Conservation (phyloP, 352 stramenopile species). For the Pythium volutum region DNA sequence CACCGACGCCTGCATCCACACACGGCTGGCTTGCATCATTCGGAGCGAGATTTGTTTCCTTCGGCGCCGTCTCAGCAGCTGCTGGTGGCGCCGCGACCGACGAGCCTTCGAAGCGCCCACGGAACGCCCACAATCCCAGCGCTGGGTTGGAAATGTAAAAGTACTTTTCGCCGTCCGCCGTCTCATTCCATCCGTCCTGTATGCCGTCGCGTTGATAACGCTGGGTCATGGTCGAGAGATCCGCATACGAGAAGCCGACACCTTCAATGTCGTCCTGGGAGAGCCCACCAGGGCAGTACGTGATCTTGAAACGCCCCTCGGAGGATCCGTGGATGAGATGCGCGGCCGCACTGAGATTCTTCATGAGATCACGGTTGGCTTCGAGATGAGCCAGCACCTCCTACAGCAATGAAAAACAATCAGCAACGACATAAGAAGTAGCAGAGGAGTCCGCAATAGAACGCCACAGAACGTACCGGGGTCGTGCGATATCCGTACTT, state of each 20-base stretch:
- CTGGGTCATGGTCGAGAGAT: constrained; percentile 80
- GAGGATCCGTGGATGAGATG: constrained; percentile 97
- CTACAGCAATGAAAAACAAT: constrained; percentile 25
- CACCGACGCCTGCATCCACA: constrained; percentile 67
- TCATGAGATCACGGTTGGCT: constrained; percentile 92
- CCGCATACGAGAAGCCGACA: constrained; percentile 91
- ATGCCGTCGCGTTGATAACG: constrained; percentile 84
- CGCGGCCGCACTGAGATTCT: constrained; percentile 92
- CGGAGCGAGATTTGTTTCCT: constrained; percentile 30
- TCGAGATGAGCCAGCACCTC: constrained; percentile 91
- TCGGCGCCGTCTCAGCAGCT: constrained; percentile 9
- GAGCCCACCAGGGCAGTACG: constrained; percentile 92
- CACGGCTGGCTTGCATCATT: constrained; percentile 50
- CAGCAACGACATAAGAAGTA: background rate
- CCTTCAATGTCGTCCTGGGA: constrained; percentile 91
- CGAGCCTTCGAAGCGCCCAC: constrained; percentile 72
- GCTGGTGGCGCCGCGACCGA: constrained; percentile 16
- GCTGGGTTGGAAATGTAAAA: constrained; percentile 98
- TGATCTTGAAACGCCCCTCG: constrained; percentile 96
- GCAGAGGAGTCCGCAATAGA: no score
- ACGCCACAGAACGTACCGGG: constrained; percentile 54
- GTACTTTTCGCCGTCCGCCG: constrained; percentile 81
- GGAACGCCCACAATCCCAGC: constrained; percentile 94
- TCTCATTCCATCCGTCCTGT: constrained; percentile 93
- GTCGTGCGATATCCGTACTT: constrained; percentile 97